Conservation (phyloP, 2,329 filamentous ascomycete species). For the Trichoderma asperellum region DNA sequence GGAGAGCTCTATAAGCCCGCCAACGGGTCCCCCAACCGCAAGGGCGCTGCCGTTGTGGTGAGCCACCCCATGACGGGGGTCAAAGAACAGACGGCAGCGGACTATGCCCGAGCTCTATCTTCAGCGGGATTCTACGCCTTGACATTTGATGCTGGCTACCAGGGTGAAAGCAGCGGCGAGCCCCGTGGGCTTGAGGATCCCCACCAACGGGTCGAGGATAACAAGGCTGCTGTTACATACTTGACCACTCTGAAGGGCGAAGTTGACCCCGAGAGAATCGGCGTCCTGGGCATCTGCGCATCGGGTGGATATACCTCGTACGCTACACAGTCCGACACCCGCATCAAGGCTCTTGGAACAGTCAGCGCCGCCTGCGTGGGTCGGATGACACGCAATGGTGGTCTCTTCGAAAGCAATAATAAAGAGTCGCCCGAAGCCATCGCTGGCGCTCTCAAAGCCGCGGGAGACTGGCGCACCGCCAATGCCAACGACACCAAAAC, state of each 20-base stretch:
- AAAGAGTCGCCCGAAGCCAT: too few relatives aligned
- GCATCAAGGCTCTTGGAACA: not conserved
- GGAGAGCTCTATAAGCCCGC: not conserved
- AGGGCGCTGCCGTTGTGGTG: not conserved
- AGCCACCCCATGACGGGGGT: not conserved
- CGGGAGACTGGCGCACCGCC: too few relatives aligned
- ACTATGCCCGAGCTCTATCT: not conserved
- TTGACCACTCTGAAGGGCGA: not conserved
- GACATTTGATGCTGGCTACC: not conserved
- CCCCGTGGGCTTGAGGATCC: not conserved
- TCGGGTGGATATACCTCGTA: not conserved
- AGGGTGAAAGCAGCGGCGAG: not conserved
- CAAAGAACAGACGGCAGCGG: not conserved
- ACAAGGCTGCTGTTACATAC: not conserved
- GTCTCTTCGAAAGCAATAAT: too few relatives aligned
- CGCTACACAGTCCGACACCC: not conserved
- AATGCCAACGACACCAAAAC: too few relatives aligned
- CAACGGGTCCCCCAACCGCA: not conserved
- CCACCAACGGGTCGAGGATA: not conserved
- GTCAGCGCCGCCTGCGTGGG: not conserved
- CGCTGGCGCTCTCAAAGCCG: too few relatives aligned
- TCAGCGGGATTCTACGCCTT: not conserved
- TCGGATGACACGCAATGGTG: not conserved
- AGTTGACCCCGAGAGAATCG: not conserved
- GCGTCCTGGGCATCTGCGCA: not conserved